These are phyloP conservation scores for Meira miltonrushii DNA, from an alignment of 1,284 basidiomycete species.

Conservation along the genomic window DNA sequence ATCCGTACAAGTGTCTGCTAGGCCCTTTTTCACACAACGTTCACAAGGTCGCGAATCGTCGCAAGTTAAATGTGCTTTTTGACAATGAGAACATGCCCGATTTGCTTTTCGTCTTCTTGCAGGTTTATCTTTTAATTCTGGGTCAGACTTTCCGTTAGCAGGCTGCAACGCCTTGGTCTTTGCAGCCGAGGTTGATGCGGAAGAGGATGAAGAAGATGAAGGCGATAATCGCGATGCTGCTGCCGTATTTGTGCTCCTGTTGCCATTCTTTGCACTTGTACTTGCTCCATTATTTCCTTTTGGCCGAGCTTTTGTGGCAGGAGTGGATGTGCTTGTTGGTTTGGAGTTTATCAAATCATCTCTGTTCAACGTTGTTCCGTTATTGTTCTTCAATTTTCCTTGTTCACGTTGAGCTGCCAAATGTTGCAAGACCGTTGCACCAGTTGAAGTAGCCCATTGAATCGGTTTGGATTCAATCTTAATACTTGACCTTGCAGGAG, in stretches of 20 bases:
- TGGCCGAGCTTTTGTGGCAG: background rate
- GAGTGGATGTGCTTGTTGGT: background rate
- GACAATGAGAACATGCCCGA: conserved; percentile 88
- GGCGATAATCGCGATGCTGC: background rate
- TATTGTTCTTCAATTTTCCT: no score
- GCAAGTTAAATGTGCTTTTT: conserved; percentile 89
- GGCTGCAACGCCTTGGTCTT: background rate
- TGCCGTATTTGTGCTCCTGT: background rate
- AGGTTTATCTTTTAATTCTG: conserved; percentile 9
- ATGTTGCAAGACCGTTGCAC: no score
- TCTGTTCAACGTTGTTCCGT: background rate
- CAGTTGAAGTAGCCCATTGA: no score
- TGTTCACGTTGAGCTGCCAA: no score
- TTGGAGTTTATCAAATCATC: conserved; percentile 6
- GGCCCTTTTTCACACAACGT: conserved; percentile 87
- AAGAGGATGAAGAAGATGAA: conserved; percentile 11
- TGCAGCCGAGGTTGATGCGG: conserved; percentile 14
- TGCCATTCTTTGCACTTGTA: background rate
- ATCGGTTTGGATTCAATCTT: no score
- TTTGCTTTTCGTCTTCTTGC: conserved; percentile 66
- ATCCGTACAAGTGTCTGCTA: conserved; percentile 81
- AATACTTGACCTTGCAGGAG: background rate
- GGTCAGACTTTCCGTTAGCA: conserved; percentile 19
- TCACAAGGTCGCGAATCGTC: conserved; percentile 93
- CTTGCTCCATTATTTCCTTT: background rate